Percentiles rank a stretch among this genome's conserved stretches.
Evolutionary conservation across 495 filamentous ascomycete genomes (phyloP).

Genomic region (Penicillium dipodomyicola): DNA sequence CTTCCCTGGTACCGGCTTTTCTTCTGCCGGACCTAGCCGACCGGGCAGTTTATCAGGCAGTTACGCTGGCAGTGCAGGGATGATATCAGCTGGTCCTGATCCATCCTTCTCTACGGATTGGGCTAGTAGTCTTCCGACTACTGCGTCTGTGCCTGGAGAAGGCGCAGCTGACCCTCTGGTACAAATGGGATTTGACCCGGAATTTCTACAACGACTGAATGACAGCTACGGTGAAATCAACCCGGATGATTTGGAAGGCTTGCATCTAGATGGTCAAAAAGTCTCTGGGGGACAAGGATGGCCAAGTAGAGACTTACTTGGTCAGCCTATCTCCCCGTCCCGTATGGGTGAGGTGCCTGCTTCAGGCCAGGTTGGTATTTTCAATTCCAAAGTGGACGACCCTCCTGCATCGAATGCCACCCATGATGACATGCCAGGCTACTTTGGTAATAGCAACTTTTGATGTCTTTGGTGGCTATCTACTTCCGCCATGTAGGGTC

Average conservation of each 20-base stretch:
- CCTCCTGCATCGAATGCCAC: conserved; percentile 22
- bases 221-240: conserved; percentile 36
- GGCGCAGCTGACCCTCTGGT: conserved; percentile 37
- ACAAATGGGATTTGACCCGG: conserved; percentile 47
- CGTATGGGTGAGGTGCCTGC: conserved; percentile 13
- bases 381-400: conserved; percentile 19
- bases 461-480: conserved; percentile 12
- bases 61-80: conserved; percentile 39
- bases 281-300: conserved; percentile 21
- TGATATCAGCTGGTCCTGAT: conserved; percentile 28
- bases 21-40: conserved; percentile 36
- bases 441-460: conserved; percentile 14
- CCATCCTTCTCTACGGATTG: conserved; percentile 40
- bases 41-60: conserved; percentile 42
- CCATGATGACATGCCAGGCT: conserved; percentile 21
- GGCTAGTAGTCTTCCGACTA: conserved; percentile 39
- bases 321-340: conserved; percentile 20
- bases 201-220: conserved; percentile 40
- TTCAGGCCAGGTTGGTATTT: conserved; percentile 16
- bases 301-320: conserved; percentile 14
- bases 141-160: conserved; percentile 33
- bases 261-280: conserved; percentile 24
- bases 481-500: conserved; percentile 5
- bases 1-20: conserved; percentile 35
- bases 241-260: conserved; percentile 23